phyloP scores from a whole-genome alignment of 23 red algal genomes.

The Gracilaria gracilis region DNA sequence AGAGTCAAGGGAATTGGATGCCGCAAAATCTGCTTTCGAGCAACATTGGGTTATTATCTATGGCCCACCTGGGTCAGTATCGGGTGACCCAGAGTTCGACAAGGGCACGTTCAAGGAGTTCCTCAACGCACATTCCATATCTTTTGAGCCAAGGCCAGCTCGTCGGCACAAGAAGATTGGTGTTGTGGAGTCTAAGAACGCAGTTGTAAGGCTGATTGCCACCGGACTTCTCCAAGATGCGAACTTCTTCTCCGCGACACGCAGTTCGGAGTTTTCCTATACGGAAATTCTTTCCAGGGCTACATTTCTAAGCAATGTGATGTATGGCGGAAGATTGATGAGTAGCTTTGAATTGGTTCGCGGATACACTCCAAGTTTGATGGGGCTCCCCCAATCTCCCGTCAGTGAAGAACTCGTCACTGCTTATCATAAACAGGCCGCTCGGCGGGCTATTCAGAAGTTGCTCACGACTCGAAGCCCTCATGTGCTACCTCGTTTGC shows the following conservation, averaged over 20 bases:
- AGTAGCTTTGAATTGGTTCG: too few species aligned
- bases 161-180: slow-evolving; percentile 47
- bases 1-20: not conserved
- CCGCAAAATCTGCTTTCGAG: not conserved
- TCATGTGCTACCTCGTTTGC: not conserved
- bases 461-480: not conserved
- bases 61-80: too few species aligned
- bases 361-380: slow-evolving; percentile 14
- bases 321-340: slow-evolving; percentile 23
- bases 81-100: slow-evolving; percentile 37
- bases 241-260: not conserved
- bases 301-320: slow-evolving; percentile 7
- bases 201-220: slow-evolving; percentile 12
- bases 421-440: too few species aligned
- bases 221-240: too few species aligned
- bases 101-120: slow-evolving; percentile 25
- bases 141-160: slow-evolving; percentile 7
- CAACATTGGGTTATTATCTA: slow-evolving; percentile 32
- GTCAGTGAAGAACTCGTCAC: not conserved
- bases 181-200: slow-evolving; percentile 42
- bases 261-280: not conserved
- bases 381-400: slow-evolving; percentile 14
- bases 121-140: not conserved
- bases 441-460: too few species aligned
- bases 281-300: slow-evolving; percentile 26